Conservation (phyloP, 257 asterid species). For the Solanum pinnatisectum region DNA sequence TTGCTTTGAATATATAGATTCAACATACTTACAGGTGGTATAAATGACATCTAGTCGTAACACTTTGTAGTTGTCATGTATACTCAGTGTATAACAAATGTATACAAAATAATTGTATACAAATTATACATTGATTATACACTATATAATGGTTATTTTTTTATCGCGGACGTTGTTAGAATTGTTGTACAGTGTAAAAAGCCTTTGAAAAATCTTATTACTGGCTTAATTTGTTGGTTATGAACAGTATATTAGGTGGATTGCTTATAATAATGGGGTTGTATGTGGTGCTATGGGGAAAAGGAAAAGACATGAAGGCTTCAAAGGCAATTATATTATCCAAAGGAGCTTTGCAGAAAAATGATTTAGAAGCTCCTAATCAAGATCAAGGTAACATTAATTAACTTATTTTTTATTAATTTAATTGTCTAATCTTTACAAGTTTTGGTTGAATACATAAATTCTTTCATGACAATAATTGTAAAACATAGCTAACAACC, state of each 20-base stretch:
- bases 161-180: background rate
- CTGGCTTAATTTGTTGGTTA: background rate
- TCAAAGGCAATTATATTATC: background rate
- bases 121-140: background rate
- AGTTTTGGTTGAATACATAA: background rate
- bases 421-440: background rate
- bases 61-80: background rate
- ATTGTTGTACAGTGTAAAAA: background rate
- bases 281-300: constrained; percentile 51
- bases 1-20: background rate
- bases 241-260: constrained; percentile 41
- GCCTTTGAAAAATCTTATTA: background rate
- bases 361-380: background rate
- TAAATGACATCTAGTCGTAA: background rate
- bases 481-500: background rate
- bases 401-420: background rate
- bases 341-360: background rate
- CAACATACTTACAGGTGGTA: background rate
- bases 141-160: background rate
- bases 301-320: constrained; percentile 24
- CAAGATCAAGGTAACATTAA: background rate
- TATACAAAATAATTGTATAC: background rate
- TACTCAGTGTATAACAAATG: background rate
- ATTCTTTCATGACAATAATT: background rate
- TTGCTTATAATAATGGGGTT: constrained; percentile 31